Evolutionary conservation across 805 yeast genomes (phyloP), one percentile per base, ranked within the genome.

Genomic region (Candida dajiaensis): DNA sequence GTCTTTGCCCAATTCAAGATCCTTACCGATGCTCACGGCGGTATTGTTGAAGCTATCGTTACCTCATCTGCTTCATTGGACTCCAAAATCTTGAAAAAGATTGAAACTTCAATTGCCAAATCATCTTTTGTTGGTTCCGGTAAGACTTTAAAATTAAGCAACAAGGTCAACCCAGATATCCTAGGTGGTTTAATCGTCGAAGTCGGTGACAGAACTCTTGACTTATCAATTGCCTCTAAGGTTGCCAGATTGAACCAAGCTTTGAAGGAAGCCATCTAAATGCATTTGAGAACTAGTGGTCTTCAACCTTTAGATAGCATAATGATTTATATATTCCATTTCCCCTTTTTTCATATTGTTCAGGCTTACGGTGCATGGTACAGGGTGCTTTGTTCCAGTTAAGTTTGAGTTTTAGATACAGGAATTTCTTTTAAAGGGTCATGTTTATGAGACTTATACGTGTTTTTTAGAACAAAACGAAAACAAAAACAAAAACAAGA

Each of bases 181-280:
- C 77, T 87, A 68, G 99, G 99, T 65, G 99, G 99, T 62, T 80
- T 94, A 68, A 74, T 94, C 58, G 96, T 94, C 50, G 96, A 90
- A 72, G 88, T 94, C 61, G 97, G 92, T 64, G 99, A 92, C 76
- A 88, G 85, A 71, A 90, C 98, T 53, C 96, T 89, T 61, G 99
- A 94, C 73, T 78, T 92, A 68, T 84, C 95, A 50, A 80, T 94
- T 58, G 76, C 90, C 50, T 70, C 86, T 65, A 89, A 85, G 78
- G 81, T 94, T 66, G 75, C 86, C 68, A 89, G 80, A 74, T 83
- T 90, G 71, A 94, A 94, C 85, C 81, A 85, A 70, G 81, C 85
- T 59, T 81, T 94, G 68, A 74, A 78, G 60, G 97, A 92, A 76
- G 75, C 96, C 54, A 78, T 90, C 71, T 92, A 84, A 74, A 61